Evolutionary conservation across 2,329 filamentous ascomycete species (phyloP).

Genomic region (Diaporthe batatas): DNA sequence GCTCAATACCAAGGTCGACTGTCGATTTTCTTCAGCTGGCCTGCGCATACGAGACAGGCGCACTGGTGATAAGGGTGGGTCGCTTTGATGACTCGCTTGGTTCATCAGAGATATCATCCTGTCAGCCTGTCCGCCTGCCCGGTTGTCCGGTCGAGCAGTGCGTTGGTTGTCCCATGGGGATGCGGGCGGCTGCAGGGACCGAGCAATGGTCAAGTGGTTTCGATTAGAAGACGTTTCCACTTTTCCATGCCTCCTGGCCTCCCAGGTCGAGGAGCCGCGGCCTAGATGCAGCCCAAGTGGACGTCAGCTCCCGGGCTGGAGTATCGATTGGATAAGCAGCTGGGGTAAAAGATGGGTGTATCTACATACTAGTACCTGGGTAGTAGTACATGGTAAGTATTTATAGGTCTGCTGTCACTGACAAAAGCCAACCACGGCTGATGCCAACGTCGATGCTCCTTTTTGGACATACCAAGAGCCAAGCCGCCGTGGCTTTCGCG

Average conservation of each 20-base stretch:
- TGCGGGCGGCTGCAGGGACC: conserved; percentile 8
- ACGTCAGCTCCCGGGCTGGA: conserved; percentile 21
- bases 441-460: background rate
- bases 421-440: background rate
- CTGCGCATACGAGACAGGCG: background rate
- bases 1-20: background rate
- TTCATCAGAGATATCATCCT: conserved; percentile 27
- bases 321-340: conserved; percentile 16
- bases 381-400: too few relatives aligned
- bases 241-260: conserved; percentile 1
- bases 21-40: background rate
- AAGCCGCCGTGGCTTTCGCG: background rate
- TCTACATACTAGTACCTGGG: too few relatives aligned
- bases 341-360: conserved; percentile 1
- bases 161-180: conserved; percentile 34
- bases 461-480: conserved; percentile 1
- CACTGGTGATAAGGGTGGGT: conserved; percentile 38
- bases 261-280: conserved; percentile 14
- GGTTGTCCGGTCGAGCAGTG: background rate
- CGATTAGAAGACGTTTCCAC: conserved; percentile 33
- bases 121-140: too few relatives aligned
- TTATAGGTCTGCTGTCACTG: background rate
- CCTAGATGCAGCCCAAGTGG: conserved; percentile 17
- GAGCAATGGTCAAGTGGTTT: conserved; percentile 20
- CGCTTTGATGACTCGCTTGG: background rate